Percentiles rank a stretch among this genome's conserved stretches.
phyloP scores from a whole-genome alignment of 2,329 filamentous ascomycete species.

The Intubia oerlemansii region DNA sequence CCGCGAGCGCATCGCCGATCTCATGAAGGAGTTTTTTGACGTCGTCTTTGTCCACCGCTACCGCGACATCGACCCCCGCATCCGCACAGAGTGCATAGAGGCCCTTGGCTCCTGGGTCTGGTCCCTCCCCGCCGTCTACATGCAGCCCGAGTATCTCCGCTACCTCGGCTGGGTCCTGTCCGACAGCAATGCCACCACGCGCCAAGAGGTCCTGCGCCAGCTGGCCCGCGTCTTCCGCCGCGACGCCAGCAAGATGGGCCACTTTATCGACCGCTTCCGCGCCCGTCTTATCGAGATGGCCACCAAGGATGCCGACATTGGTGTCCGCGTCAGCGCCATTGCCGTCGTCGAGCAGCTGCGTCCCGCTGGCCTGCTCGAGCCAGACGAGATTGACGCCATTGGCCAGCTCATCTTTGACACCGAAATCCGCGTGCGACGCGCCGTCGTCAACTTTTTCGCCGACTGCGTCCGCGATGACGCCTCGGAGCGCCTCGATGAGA shows the following conservation, averaged over 20 bases:
- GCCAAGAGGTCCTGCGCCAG: conserved; percentile 74
- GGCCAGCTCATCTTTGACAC: conserved; percentile 78
- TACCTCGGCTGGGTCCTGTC: conserved; percentile 94
- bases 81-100: conserved; percentile 72
- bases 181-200: conserved; percentile 51
- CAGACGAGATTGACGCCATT: conserved; percentile 73
- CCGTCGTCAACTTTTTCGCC: conserved; percentile 77
- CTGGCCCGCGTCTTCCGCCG: conserved; percentile 60
- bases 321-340: conserved; percentile 61
- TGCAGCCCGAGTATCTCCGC: conserved; percentile 73
- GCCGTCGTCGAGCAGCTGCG: conserved; percentile 65
- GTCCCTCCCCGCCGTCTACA: conserved; percentile 66
- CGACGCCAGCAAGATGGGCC: conserved; percentile 62
- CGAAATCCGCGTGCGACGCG: conserved; percentile 66
- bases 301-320: conserved; percentile 59
- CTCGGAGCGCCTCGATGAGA: conserved; percentile 58
- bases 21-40: conserved; percentile 74
- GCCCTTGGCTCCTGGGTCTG: conserved; percentile 80
- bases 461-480: conserved; percentile 70
- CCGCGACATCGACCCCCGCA: conserved; percentile 76
- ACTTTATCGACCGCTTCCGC: conserved; percentile 85
- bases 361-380: conserved; percentile 69
- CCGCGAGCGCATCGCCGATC: conserved; percentile 45
- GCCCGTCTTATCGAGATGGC: conserved; percentile 82
- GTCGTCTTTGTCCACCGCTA: conserved; percentile 91